Evolutionary conservation across 495 filamentous ascomycete species (phyloP).

Genomic region (Neurospora sp.): DNA sequence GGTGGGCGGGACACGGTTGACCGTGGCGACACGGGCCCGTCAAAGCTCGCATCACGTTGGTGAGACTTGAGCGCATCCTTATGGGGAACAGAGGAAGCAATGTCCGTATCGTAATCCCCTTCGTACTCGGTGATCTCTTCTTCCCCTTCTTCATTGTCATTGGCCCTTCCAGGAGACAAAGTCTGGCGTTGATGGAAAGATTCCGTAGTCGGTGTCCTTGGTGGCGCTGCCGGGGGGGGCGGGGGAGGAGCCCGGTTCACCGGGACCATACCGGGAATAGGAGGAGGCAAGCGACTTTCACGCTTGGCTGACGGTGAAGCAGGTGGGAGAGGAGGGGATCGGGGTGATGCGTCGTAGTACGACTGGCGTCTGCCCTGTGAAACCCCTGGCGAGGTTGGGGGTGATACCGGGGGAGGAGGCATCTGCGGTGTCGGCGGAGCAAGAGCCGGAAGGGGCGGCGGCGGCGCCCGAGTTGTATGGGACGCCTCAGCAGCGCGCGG

Average conservation of each 20-base stretch:
- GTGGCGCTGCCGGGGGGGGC: conserved; percentile 49
- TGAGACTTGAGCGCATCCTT: conserved; percentile 87
- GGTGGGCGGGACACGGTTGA: conserved; percentile 38
- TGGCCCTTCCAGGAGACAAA: conserved; percentile 11
- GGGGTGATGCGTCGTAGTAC: conserved; percentile 36
- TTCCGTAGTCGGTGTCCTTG: conserved; percentile 52
- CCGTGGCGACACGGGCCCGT: conserved; percentile 37
- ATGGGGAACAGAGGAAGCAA: conserved; percentile 76
- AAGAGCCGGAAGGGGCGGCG: conserved; percentile 23
- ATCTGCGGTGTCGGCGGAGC: conserved; percentile 10
- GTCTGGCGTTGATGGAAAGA: conserved; percentile 24
- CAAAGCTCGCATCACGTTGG: conserved; percentile 62
- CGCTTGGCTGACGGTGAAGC: conserved; percentile 36
- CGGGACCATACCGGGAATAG: conserved; percentile 39
- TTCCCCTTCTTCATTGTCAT: conserved; percentile 58
- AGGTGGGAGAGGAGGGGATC: conserved; percentile 27
- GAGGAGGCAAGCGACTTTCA: conserved; percentile 41
- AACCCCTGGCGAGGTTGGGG: conserved; percentile 45
- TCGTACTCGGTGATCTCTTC: conserved; percentile 88
- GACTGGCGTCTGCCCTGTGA: conserved; percentile 41
- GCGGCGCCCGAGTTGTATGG: conserved; percentile 28
- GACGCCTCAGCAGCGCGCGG: conserved; percentile 25
- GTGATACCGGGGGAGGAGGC: conserved; percentile 33
- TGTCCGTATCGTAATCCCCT: conserved; percentile 97
- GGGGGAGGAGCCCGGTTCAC: conserved; percentile 64